Base-by-base conservation (phyloP, 371 early-diverging fungal species). In the Mortierella sp. region DNA sequence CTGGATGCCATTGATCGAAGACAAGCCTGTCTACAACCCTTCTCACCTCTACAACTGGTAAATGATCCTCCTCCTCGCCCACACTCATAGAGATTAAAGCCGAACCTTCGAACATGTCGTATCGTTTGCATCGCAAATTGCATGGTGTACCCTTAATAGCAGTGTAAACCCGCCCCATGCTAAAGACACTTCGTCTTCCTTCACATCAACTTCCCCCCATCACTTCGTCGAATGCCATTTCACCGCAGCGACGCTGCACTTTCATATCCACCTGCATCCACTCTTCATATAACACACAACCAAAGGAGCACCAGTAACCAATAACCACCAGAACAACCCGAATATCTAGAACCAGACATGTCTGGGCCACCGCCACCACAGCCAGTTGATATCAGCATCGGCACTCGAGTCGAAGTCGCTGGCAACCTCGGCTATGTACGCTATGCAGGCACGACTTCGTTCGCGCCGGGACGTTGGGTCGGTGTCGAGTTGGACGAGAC, bases 41-140 rank as follows among this genome's bases (percentile, higher is more conserved):
- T 81, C 89, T 62, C 82, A 83, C 43, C 89, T 81, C 69, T 94
- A 94, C 78, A 94, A 94, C 78, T 94, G 94, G 94, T 94, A 86
- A 59, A 54, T n/a, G n/a, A n/a, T n/a, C n/a, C n/a, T n/a, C n/a
- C n/a, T n/a, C n/a, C n/a, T n/a, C n/a, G n/a, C n/a, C n/a, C n/a
- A n/a, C n/a, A n/a, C n/a, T n/a, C n/a, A n/a, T n/a, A n/a, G n/a
- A n/a, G n/a, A n/a, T n/a, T n/a, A n/a, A n/a, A n/a, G n/a, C n/a
- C n/a, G n/a, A n/a, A n/a, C n/a, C n/a, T n/a, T n/a, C n/a, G n/a
- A n/a, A n/a, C n/a, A n/a, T n/a, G n/a, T n/a, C n/a, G n/a, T n/a
- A n/a, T n/a, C n/a, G n/a, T n/a, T n/a, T n/a, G n/a, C n/a, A n/a
- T n/a, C n/a, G n/a, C n/a, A n/a, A n/a, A n/a, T n/a, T n/a, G n/a